Conservation (phyloP, 2,329 filamentous ascomycete species). For the Arthroderma sp. region DNA sequence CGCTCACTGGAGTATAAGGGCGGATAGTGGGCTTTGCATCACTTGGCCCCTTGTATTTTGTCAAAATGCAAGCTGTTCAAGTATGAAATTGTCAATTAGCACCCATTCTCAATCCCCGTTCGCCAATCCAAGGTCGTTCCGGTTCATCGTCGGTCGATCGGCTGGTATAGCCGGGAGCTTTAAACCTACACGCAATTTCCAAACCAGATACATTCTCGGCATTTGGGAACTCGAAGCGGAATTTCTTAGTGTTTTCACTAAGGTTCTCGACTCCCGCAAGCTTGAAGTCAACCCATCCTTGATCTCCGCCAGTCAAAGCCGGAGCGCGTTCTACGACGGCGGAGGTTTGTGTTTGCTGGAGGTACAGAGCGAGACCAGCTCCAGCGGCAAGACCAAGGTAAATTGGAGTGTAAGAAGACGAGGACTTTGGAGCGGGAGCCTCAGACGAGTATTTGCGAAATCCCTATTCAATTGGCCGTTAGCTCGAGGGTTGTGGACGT, state of each 20-base stretch:
- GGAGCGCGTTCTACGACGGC: conserved; percentile 29
- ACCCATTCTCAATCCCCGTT: neutral
- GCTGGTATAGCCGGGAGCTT: neutral
- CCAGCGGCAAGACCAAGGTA: conserved; percentile 34
- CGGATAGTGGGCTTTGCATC: conserved; percentile 76
- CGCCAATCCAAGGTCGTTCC: neutral
- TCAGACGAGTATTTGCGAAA: conserved; percentile 60
- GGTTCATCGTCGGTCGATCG: neutral
- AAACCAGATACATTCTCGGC: conserved; percentile 74
- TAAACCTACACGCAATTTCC: conserved; percentile 52
- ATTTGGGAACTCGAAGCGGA: conserved; percentile 79
- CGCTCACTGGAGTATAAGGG: conserved; percentile 84
- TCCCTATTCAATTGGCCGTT: conserved; percentile 32
- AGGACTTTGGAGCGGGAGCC: conserved; percentile 21
- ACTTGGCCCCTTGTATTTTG: conserved; percentile 76
- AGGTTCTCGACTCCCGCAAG: conserved; percentile 64
- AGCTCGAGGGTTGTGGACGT: neutral
- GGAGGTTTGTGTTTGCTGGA: conserved; percentile 26
- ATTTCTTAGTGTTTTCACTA: conserved; percentile 90
- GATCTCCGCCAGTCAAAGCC: conserved; percentile 69
- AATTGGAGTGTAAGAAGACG: conserved; percentile 45
- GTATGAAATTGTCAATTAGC: conserved; percentile 6
- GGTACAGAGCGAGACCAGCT: conserved; percentile 46
- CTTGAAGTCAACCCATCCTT: conserved; percentile 74
- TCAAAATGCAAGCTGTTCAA: conserved; percentile 56